Conservation (phyloP, 495 filamentous ascomycete genomes). For the Penicillium tannophilum region DNA sequence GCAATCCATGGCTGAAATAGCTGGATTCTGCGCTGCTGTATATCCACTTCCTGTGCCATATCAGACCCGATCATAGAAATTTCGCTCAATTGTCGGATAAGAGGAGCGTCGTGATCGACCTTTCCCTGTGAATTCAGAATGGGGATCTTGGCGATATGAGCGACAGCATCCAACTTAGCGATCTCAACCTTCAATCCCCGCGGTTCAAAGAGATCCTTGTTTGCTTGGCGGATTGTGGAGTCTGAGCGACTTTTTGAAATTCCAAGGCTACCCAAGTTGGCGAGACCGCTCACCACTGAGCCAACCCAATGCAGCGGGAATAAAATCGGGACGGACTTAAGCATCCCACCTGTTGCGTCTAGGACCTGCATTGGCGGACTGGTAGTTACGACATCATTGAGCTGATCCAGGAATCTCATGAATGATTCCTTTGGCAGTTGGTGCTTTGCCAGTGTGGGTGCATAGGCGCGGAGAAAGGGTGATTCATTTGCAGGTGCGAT, state of each 20-base stretch:
- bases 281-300: conserved; percentile 25
- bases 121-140: conserved; percentile 31
- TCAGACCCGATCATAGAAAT: background rate
- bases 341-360: conserved; percentile 33
- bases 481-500: conserved; percentile 21
- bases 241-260: conserved; percentile 34
- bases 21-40: conserved; percentile 18
- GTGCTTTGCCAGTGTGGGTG: conserved; percentile 25
- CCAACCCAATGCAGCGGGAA: conserved; percentile 35
- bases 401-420: conserved; percentile 30
- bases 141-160: conserved; percentile 28
- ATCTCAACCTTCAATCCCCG: conserved; percentile 29
- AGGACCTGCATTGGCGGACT: conserved; percentile 40
- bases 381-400: conserved; percentile 32
- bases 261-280: conserved; percentile 27
- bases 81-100: conserved; percentile 23
- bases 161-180: conserved; percentile 29
- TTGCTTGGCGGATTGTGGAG: conserved; percentile 27
- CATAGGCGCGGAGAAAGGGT: conserved; percentile 33
- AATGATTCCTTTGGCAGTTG: conserved; percentile 31
- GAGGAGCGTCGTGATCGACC: conserved; percentile 17
- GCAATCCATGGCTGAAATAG: conserved; percentile 32
- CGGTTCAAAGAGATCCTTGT: conserved; percentile 31
- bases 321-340: conserved; percentile 34
- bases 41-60: conserved; percentile 15